phyloP scores from a whole-genome alignment of 345 rosid species.

The Camelina sativa region DNA sequence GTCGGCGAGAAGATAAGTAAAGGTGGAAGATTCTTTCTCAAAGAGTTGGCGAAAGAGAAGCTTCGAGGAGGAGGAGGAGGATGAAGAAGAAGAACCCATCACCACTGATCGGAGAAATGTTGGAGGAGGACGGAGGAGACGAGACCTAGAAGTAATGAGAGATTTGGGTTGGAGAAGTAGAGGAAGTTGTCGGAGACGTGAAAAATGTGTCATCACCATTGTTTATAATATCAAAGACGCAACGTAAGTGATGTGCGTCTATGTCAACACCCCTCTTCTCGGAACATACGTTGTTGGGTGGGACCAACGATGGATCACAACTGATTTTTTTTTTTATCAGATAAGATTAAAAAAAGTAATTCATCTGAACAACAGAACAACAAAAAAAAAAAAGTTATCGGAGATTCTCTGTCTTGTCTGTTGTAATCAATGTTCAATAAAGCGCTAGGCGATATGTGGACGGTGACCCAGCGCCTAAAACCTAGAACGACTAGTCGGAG shows the following conservation, averaged over 20 bases:
- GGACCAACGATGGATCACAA: constrained; percentile 5
- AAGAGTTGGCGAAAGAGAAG: constrained; percentile 88
- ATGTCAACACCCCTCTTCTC: background rate
- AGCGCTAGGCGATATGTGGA: no score
- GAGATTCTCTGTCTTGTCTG: no score
- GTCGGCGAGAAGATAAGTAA: constrained; percentile 92
- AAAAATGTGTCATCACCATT: constrained; percentile 18
- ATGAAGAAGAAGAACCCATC: constrained; percentile 48
- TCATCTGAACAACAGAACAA: background rate
- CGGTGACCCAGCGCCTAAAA: no score
- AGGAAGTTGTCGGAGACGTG: constrained; percentile 21
- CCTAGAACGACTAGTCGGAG: no score
- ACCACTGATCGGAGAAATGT: constrained; percentile 23
- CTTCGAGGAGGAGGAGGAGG: constrained; percentile 53
- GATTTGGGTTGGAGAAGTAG: constrained; percentile 24
- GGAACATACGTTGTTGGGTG: background rate
- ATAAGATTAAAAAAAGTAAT: background rate
- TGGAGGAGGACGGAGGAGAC: constrained; percentile 1
- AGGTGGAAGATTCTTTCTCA: constrained; percentile 91
- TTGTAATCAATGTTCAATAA: no score
- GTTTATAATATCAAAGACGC: background rate
- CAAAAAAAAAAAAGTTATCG: no score
- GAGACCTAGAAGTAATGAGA: background rate
- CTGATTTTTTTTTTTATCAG: background rate
- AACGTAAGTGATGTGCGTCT: background rate